phyloP scores from a whole-genome alignment of 2,329 filamentous ascomycete species.

The Aspergillus fischeri region DNA sequence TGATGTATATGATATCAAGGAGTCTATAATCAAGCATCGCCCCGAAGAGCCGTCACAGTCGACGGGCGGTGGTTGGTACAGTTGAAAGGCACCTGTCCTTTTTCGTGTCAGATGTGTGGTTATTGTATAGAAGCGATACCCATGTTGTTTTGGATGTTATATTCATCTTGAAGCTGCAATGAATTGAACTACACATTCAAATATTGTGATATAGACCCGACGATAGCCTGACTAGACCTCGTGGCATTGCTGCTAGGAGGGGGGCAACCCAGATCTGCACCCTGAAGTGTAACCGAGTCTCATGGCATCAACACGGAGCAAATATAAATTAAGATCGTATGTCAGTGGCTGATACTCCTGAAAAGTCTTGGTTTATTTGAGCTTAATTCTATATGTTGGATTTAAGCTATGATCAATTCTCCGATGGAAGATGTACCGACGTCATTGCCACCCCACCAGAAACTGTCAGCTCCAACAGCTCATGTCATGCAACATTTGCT shows the following conservation, averaged over 20 bases:
- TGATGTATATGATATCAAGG: slow-evolving; percentile 67
- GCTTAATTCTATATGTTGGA: neutral
- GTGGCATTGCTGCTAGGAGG: neutral
- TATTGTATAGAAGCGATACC: slow-evolving; percentile 12
- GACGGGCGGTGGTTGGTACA: slow-evolving; percentile 62
- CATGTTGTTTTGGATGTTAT: slow-evolving; percentile 5
- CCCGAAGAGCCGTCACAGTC: slow-evolving; percentile 55
- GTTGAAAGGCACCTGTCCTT: slow-evolving; percentile 31
- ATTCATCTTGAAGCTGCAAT: neutral
- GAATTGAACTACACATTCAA: neutral
- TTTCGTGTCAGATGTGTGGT: neutral
- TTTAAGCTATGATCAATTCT: neutral
- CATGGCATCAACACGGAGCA: neutral
- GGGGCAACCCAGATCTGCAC: neutral
- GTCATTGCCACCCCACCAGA: neutral
- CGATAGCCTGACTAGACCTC: neutral
- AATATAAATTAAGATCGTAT: neutral
- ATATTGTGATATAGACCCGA: neutral
- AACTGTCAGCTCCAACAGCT: neutral
- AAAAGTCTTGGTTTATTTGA: neutral
- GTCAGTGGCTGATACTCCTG: neutral
- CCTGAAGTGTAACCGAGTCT: neutral
- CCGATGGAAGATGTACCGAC: neutral
- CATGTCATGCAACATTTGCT: neutral
- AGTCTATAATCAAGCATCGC: slow-evolving; percentile 81